Evolutionary conservation across 2,329 filamentous ascomycete species (phyloP).

Genomic region (Tolypocladium sp.): DNA sequence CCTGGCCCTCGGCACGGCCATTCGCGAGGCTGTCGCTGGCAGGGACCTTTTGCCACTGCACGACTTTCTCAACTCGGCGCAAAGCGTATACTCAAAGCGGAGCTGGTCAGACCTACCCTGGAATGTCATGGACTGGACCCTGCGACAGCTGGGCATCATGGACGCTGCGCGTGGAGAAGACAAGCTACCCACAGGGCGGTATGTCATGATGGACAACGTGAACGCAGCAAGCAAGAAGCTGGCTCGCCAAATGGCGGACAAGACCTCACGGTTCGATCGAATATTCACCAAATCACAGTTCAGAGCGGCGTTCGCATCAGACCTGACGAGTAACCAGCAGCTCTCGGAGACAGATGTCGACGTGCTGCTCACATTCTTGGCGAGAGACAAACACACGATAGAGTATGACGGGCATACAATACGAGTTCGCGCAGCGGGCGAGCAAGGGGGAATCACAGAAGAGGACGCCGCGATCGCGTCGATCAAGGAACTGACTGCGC

Average conservation of each 20-base stretch:
- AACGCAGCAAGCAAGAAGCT: constrained; percentile 50
- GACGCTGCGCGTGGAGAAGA: constrained; percentile 39
- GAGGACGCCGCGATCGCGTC: constrained; percentile 79
- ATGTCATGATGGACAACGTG: constrained; percentile 56
- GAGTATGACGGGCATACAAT: constrained; percentile 59
- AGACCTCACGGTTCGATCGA: constrained; percentile 49
- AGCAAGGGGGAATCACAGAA: constrained; percentile 50
- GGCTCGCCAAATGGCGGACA: constrained; percentile 30
- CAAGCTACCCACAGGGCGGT: constrained; percentile 49
- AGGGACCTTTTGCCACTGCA: constrained; percentile 62
- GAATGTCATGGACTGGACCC: constrained; percentile 65
- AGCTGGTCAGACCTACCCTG: constrained; percentile 63
- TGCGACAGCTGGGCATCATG: constrained; percentile 58
- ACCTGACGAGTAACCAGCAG: constrained; percentile 36
- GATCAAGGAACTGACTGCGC: constrained; percentile 68
- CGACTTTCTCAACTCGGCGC: constrained; percentile 55
- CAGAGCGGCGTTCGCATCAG: constrained; percentile 42
- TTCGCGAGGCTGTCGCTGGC: constrained; percentile 62
- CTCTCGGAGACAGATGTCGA: constrained; percentile 59
- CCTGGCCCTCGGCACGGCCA: constrained; percentile 67
- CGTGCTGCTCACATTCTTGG: constrained; percentile 60
- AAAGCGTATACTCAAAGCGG: constrained; percentile 59
- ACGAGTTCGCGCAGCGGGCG: constrained; percentile 55
- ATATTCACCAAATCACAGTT: constrained; percentile 62
- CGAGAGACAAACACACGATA: constrained; percentile 53